Percentiles rank a stretch among this genome's conserved stretches.
Evolutionary conservation across 2,329 filamentous ascomycete species (phyloP).

Genomic region (Calonectria honghensis): DNA sequence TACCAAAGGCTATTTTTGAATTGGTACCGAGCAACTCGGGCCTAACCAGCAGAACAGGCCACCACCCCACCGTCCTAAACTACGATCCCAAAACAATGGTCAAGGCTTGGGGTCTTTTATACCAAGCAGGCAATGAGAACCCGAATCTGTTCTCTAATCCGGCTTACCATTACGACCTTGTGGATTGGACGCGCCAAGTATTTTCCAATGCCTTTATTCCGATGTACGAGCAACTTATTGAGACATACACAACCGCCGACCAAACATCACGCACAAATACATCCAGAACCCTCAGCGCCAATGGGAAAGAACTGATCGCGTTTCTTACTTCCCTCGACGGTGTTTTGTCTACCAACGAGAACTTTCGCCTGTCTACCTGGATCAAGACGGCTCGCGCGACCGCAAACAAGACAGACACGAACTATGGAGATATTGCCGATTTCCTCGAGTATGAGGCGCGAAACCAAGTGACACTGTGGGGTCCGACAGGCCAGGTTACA

Average conservation of each 20-base stretch:
- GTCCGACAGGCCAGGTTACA: not conserved
- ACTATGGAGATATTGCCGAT: not conserved
- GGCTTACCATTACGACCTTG: slow-evolving; percentile 1
- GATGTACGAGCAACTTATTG: not conserved
- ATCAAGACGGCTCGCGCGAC: slow-evolving; percentile 5
- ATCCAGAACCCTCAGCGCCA: not conserved
- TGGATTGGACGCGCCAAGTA: slow-evolving; percentile 11
- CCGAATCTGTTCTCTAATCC: not conserved
- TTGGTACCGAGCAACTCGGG: not conserved
- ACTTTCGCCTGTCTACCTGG: slow-evolving; percentile 6
- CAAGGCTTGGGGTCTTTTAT: slow-evolving; percentile 1
- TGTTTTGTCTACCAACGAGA: slow-evolving; percentile 3
- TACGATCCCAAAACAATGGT: slow-evolving; percentile 6
- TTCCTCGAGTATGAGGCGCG: slow-evolving; percentile 7
- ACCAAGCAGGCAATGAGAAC: not conserved
- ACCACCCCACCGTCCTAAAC: slow-evolving; percentile 16
- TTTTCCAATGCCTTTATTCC: slow-evolving; percentile 2
- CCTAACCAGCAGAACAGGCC: not conserved
- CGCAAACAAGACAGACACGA: not conserved
- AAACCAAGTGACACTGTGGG: slow-evolving; percentile 7
- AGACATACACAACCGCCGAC: not conserved
- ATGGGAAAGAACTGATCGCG: not conserved
- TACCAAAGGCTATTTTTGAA: slow-evolving; percentile 16
- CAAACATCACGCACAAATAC: not conserved
- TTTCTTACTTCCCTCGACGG: slow-evolving; percentile 1